A percentile compares a stretch with the other conserved stretches of the same genome.
Evolutionary conservation across 1,139 yeast species (phyloP).

Genomic region (Wickerhamomyces sp.): DNA sequence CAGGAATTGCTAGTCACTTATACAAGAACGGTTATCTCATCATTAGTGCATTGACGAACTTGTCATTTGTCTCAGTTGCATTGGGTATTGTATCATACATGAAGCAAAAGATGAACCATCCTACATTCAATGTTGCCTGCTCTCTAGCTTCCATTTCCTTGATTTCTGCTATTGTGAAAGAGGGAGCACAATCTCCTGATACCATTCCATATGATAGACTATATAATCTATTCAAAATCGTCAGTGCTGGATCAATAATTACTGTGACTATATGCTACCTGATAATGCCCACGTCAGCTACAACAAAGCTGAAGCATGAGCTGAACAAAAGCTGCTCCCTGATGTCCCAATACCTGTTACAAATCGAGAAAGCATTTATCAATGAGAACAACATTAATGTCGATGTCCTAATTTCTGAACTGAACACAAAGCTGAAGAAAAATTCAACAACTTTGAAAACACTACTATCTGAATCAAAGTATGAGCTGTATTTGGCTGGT

Average conservation of each 20-base stretch:
- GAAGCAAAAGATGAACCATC: constrained; percentile 63
- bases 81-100: constrained; percentile 64
- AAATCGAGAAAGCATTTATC: constrained; percentile 50
- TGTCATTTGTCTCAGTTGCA: constrained; percentile 49
- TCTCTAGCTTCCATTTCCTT: constrained; percentile 70
- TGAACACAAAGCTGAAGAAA: constrained; percentile 35
- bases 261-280: constrained; percentile 55
- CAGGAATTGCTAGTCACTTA: constrained; percentile 46
- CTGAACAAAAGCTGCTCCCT: constrained; percentile 50
- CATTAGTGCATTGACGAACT: constrained; percentile 51
- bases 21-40: constrained; percentile 44
- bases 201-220: constrained; percentile 54
- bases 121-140: constrained; percentile 77
- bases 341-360: constrained; percentile 48
- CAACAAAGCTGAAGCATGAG: constrained; percentile 37
- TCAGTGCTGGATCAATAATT: constrained; percentile 55
- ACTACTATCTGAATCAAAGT: constrained; percentile 57
- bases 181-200: constrained; percentile 64
- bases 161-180: constrained; percentile 71
- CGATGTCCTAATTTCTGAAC: constrained; percentile 30
- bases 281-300: constrained; percentile 64
- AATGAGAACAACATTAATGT: constrained; percentile 38
- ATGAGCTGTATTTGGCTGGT: constrained; percentile 53
- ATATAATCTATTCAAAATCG: constrained; percentile 52
- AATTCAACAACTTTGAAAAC: constrained; percentile 37